phyloP scores from a whole-genome alignment of 345 rosid species.

The Ceriops tagal region DNA sequence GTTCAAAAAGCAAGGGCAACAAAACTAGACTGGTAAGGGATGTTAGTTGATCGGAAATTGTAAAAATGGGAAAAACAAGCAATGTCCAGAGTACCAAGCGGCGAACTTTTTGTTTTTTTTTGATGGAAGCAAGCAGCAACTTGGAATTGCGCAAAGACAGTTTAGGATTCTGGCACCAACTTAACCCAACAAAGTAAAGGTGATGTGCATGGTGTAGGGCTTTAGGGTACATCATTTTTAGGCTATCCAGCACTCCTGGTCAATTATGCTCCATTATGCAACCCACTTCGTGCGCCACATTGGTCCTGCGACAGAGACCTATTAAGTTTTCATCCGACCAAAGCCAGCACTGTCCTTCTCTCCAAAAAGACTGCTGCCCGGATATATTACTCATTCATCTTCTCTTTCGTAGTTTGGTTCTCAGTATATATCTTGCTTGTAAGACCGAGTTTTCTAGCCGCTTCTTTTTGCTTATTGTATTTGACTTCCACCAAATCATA shows the following conservation, averaged over 20 bases:
- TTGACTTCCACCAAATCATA: background rate
- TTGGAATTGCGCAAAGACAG: constrained; percentile 14
- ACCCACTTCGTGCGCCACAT: constrained; percentile 22
- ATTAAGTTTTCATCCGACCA: background rate
- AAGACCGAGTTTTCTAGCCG: background rate
- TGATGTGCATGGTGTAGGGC: constrained; percentile 16
- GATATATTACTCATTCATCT: background rate
- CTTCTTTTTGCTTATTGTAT: background rate
- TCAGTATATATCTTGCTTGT: background rate
- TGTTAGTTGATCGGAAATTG: background rate
- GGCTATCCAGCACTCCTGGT: constrained; percentile 9
- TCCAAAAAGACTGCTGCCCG: background rate
- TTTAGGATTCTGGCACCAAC: constrained; percentile 22
- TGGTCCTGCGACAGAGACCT: constrained; percentile 7
- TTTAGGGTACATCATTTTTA: constrained; percentile 19
- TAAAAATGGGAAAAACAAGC: constrained; percentile 1
- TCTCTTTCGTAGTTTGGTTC: background rate
- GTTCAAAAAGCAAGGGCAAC: too few relatives aligned
- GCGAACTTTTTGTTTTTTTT: too few relatives aligned
- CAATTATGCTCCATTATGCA: background rate
- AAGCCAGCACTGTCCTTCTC: constrained; percentile 2
- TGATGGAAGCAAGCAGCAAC: background rate
- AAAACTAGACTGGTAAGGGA: too few relatives aligned
- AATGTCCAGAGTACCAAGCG: constrained; percentile 5
- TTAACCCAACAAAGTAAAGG: constrained; percentile 18